Conservation (phyloP, 2,329 filamentous ascomycete genomes). For the Colletotrichum liriopes region DNA sequence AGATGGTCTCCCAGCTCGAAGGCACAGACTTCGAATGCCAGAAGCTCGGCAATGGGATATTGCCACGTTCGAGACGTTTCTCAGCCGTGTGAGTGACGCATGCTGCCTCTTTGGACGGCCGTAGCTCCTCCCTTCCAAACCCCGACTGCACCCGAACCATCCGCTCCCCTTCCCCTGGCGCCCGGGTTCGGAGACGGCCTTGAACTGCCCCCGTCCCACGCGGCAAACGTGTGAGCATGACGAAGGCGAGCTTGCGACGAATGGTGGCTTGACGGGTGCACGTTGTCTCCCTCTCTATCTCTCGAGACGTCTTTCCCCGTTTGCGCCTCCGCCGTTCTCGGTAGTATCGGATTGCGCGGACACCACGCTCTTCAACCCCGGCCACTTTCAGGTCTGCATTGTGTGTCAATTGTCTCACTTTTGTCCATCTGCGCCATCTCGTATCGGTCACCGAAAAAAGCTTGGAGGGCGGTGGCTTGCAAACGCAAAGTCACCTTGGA, state of each 20-base stretch:
- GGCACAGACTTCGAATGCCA: not conserved
- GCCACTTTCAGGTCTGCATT: slow-evolving; percentile 17
- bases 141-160: not conserved
- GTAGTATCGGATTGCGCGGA: not conserved
- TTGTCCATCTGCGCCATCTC: not conserved
- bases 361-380: not conserved
- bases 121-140: not conserved
- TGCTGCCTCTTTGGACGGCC: not conserved
- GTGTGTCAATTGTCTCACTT: slow-evolving; percentile 3
- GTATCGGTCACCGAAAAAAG: no score
- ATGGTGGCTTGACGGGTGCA: slow-evolving; percentile 20
- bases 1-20: not conserved
- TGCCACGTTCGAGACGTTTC: not conserved
- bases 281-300: not conserved
- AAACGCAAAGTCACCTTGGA: not conserved
- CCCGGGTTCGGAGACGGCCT: not conserved
- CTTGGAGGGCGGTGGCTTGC: not conserved
- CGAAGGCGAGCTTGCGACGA: slow-evolving; percentile 1
- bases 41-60: not conserved
- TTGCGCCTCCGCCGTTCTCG: slow-evolving; percentile 4
- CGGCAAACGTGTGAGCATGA: not conserved
- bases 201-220: not conserved
- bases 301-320: not conserved
- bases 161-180: not conserved
- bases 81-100: not conserved